Evolutionary conservation across 805 yeast species (phyloP).

Genomic region (Zygosaccharomyces rouxii): DNA sequence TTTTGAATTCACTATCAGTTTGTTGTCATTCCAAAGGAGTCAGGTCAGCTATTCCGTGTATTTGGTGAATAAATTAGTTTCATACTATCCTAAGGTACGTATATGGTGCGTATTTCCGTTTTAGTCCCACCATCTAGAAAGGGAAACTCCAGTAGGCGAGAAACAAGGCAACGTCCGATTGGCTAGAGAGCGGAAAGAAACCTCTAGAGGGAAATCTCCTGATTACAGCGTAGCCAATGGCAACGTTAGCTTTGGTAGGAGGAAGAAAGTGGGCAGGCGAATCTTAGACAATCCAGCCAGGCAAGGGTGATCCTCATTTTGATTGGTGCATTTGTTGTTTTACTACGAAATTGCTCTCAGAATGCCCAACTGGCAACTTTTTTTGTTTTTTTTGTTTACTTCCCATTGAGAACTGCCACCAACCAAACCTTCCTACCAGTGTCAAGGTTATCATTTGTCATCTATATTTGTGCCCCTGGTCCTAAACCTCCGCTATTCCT

Average conservation of each 20-base stretch:
- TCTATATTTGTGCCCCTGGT: neutral
- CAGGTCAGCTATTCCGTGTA: too few species aligned
- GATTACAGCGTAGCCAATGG: neutral
- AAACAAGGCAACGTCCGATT: neutral
- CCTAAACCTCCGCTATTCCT: constrained; percentile 4
- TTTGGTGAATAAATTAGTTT: too few species aligned
- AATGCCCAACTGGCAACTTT: neutral
- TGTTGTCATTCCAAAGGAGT: too few species aligned
- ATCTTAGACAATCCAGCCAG: neutral
- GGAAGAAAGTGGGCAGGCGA: neutral
- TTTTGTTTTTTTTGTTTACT: neutral
- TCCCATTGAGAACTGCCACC: neutral
- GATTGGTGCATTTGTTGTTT: neutral
- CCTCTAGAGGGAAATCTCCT: neutral
- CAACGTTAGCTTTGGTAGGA: neutral
- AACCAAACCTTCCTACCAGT: neutral
- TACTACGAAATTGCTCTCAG: neutral
- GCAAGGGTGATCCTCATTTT: neutral
- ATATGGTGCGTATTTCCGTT: neutral
- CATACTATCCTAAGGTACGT: neutral
- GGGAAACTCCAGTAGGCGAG: neutral
- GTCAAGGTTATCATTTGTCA: neutral
- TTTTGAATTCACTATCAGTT: too few species aligned
- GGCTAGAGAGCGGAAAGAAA: neutral
- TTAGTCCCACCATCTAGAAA: neutral